These are phyloP conservation scores for Cronartium quercuum DNA, from an alignment of 1,284 basidiomycete species.

Conservation along the genomic window DNA sequence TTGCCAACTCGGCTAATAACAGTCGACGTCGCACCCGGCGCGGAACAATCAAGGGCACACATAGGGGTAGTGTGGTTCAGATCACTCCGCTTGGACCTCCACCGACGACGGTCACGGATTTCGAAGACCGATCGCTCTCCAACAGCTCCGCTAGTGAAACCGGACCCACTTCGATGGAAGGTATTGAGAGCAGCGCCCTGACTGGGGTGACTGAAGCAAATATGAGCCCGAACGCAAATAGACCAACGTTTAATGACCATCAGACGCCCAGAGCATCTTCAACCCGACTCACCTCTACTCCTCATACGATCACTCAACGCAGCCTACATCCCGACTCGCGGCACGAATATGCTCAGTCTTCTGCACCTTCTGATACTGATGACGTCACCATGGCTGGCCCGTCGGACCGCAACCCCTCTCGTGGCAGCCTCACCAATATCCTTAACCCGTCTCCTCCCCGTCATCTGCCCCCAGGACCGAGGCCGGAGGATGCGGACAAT, in stretches of 20 bases:
- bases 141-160: neutral
- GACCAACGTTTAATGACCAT: neutral
- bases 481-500: neutral
- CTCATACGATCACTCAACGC: neutral
- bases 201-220: neutral
- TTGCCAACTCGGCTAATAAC: no score
- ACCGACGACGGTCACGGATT: constrained; percentile 20
- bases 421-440: neutral
- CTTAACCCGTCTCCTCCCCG: neutral
- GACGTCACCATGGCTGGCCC: neutral
- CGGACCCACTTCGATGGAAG: constrained; percentile 31
- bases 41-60: constrained; percentile 34
- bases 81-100: constrained; percentile 28
- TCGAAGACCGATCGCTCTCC: constrained; percentile 20
- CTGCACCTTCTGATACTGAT: neutral
- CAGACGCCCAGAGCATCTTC: constrained; percentile 39
- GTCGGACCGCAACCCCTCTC: neutral
- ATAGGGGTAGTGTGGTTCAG: constrained; percentile 8
- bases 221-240: constrained; percentile 3
- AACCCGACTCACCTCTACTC: constrained; percentile 17
- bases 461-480: neutral
- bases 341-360: neutral
- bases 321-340: neutral
- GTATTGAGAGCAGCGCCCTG: constrained; percentile 6
- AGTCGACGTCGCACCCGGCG: constrained; percentile 21